Evolutionary conservation across 2,329 filamentous ascomycete genomes (phyloP).

Genomic region (Aureobasidium sp.): DNA sequence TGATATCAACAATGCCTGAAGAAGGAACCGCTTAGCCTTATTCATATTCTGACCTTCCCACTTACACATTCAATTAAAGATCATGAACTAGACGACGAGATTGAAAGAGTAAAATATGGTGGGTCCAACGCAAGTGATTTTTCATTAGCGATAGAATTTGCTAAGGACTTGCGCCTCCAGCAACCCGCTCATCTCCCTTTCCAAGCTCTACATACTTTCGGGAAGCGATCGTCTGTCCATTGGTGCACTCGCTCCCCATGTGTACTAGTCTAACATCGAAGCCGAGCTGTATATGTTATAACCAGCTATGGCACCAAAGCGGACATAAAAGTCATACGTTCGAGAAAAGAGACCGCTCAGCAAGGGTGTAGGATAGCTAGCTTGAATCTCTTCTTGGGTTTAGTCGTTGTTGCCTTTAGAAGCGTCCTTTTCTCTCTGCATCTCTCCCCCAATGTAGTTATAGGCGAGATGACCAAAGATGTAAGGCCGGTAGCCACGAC

Average conservation of each 20-base stretch:
- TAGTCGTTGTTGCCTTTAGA: not conserved
- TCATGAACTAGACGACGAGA: not conserved
- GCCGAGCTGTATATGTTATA: not conserved
- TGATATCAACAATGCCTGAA: too few relatives aligned
- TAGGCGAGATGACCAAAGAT: constrained; percentile 1
- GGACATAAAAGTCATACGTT: not conserved
- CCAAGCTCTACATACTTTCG: not conserved
- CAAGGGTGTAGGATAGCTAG: too few relatives aligned
- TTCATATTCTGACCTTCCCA: too few relatives aligned
- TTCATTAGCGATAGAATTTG: not conserved
- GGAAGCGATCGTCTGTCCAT: not conserved
- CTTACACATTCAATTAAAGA: not conserved
- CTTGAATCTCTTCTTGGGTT: not conserved
- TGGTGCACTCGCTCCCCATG: not conserved
- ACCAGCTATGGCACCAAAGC: not conserved
- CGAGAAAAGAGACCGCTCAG: not conserved
- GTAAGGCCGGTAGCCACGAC: not conserved
- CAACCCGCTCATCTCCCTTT: not conserved
- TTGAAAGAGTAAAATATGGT: not conserved
- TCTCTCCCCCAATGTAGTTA: not conserved
- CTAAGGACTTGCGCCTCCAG: not conserved
- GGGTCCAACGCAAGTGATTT: not conserved
- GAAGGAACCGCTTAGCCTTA: too few relatives aligned
- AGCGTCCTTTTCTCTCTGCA: not conserved
- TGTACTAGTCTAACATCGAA: not conserved